Evolutionary conservation across 1,139 yeast genomes (phyloP).

Genomic region (Waltiozyma sp.): DNA sequence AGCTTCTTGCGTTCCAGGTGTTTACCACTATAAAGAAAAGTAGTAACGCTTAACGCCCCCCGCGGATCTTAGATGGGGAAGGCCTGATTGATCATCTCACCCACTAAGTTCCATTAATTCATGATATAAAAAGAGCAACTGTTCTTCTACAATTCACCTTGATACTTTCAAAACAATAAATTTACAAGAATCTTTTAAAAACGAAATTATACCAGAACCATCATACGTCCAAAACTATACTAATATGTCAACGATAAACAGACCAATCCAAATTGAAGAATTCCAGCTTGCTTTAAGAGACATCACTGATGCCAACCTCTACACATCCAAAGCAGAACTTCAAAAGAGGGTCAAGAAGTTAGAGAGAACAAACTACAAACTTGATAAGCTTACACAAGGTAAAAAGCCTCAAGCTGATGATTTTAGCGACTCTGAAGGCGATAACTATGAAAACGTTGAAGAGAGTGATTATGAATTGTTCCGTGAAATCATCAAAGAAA

Average conservation of each 20-base stretch:
- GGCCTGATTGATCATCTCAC: too few species aligned
- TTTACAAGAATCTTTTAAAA: too few species aligned
- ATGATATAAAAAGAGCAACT: too few species aligned
- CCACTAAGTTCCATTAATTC: too few species aligned
- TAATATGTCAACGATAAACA: constrained; percentile 16
- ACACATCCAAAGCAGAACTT: constrained; percentile 8
- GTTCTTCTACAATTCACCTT: too few species aligned
- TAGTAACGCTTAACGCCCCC: too few species aligned
- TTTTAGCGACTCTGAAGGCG: constrained; percentile 10
- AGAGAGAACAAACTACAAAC: constrained; percentile 12
- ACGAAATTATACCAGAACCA: too few species aligned
- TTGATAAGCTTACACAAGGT: constrained; percentile 11
- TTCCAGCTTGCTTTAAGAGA: constrained; percentile 13
- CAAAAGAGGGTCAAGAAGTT: constrained; percentile 9
- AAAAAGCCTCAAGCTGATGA: constrained; percentile 6
- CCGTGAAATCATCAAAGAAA: constrained; percentile 15
- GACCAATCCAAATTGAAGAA: constrained; percentile 18
- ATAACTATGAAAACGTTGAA: constrained; percentile 7
- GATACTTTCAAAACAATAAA: too few species aligned
- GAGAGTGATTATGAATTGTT: constrained; percentile 11
- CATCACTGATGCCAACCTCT: constrained; percentile 11
- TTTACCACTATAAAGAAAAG: too few species aligned
- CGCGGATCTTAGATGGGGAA: too few species aligned
- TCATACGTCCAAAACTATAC: too few species aligned
- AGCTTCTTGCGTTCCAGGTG: too few species aligned